Evolutionary conservation across 148 eudicot genomes (phyloP).

Genomic region (Rhododendron simsii): DNA sequence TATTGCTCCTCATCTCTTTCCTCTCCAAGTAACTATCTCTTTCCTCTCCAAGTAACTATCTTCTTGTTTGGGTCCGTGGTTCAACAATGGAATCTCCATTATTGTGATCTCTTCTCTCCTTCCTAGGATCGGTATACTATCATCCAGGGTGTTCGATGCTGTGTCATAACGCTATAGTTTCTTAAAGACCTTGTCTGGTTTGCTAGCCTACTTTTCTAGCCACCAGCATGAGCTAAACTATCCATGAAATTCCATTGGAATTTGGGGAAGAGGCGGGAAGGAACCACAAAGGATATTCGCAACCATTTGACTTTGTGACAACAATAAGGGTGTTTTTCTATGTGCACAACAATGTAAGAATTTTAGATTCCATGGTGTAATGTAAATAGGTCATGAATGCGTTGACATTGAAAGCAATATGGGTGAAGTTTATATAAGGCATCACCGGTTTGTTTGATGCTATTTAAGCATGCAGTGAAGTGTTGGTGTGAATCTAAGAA

Average conservation of each 20-base stretch:
- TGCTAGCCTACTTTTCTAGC: neutral
- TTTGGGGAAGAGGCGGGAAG: neutral
- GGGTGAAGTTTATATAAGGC: neutral
- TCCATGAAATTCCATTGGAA: neutral
- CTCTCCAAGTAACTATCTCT: neutral
- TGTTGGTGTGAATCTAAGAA: neutral
- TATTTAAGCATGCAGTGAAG: neutral
- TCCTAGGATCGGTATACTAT: neutral
- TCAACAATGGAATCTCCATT: neutral
- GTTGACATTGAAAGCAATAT: neutral
- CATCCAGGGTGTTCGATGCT: neutral
- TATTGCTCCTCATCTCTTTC: neutral
- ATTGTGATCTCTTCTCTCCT: neutral
- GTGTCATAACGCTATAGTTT: neutral
- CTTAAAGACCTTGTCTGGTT: neutral
- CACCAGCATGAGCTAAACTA: neutral
- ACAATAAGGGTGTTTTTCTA: no score
- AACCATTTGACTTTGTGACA: neutral
- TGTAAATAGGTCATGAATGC: neutral
- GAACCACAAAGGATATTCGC: neutral
- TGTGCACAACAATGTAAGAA: neutral
- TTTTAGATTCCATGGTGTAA: neutral
- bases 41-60: neutral
- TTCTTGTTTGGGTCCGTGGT: neutral
- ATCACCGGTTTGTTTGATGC: neutral